phyloP scores from a whole-genome alignment of 1,284 basidiomycete genomes.

The Xerocomus amazonicus region DNA sequence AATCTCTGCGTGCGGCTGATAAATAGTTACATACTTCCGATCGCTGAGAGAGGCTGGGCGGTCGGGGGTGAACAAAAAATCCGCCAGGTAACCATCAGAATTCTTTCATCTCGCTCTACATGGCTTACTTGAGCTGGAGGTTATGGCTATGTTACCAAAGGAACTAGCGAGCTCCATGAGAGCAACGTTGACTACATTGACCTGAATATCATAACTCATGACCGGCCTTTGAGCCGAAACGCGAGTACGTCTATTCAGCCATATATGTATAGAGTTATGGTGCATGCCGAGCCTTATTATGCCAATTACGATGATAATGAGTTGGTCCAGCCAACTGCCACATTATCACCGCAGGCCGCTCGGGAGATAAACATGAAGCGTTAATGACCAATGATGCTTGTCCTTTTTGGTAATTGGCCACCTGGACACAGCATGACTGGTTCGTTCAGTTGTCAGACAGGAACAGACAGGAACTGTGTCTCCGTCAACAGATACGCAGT shows the following conservation, averaged over 20 bases:
- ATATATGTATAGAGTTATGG: not conserved
- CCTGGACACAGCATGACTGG: conserved; percentile 36
- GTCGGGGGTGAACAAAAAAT: conserved; percentile 77
- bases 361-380: conserved; percentile 48
- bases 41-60: conserved; percentile 81
- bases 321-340: conserved; percentile 25
- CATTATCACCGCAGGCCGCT: conserved; percentile 38
- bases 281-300: conserved; percentile 10
- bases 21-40: conserved; percentile 58
- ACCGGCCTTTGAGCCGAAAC: not conserved
- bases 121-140: conserved; percentile 33
- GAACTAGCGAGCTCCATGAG: conserved; percentile 35
- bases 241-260: conserved; percentile 5
- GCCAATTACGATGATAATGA: conserved; percentile 30
- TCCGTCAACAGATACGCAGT: not conserved
- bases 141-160: conserved; percentile 41
- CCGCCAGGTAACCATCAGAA: conserved; percentile 48
- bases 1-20: conserved; percentile 58
- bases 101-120: conserved; percentile 1
- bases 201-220: conserved; percentile 10
- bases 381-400: conserved; percentile 41
- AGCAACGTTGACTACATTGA: conserved; percentile 6
- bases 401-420: conserved; percentile 6
- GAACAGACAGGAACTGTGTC: too few relatives aligned
- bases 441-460: conserved; percentile 68